Evolutionary conservation across 768 basidiomycete species (phyloP).

Genomic region (Strobilomyces echinocephalus): DNA sequence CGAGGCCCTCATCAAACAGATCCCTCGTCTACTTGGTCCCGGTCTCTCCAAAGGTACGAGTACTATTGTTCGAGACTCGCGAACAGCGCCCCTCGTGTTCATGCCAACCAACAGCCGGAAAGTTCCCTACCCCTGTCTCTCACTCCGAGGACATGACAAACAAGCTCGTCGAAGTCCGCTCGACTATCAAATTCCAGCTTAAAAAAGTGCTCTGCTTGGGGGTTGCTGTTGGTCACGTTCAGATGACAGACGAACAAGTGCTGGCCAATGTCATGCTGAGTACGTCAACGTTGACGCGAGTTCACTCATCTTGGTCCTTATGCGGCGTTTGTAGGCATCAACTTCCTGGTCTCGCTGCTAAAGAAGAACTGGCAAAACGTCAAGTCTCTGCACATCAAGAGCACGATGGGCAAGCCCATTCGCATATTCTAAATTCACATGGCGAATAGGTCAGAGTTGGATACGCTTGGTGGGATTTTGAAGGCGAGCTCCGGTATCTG

Average conservation of each 20-base stretch:
- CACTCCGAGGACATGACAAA: slow-evolving; percentile 84
- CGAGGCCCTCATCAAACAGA: slow-evolving; percentile 98
- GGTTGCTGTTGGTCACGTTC: slow-evolving; percentile 95
- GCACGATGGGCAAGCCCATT: slow-evolving; percentile 97
- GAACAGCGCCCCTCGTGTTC: neutral
- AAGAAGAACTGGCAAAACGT: slow-evolving; percentile 99
- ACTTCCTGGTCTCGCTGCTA: slow-evolving; percentile 98
- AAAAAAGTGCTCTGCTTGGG: slow-evolving; percentile 99
- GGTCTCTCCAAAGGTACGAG: slow-evolving; percentile 93
- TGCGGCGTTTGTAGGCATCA: slow-evolving; percentile 66
- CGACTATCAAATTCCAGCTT: slow-evolving; percentile 99
- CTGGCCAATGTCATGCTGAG: slow-evolving; percentile 97
- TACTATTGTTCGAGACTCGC: neutral
- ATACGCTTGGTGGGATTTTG: slow-evolving; percentile 13
- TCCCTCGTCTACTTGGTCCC: slow-evolving; percentile 98
- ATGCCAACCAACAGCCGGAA: slow-evolving; percentile 68
- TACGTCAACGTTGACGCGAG: slow-evolving; percentile 34
- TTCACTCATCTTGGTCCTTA: neutral
- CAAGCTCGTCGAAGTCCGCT: slow-evolving; percentile 93
- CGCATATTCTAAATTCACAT: slow-evolving; percentile 70
- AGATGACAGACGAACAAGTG: slow-evolving; percentile 97
- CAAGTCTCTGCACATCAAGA: slow-evolving; percentile 97
- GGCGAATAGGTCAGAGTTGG: slow-evolving; percentile 4
- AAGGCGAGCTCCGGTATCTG: slow-evolving; percentile 17
- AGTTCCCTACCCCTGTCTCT: slow-evolving; percentile 97